These are phyloP conservation scores for Xenosphaeropsis pyriputrescens DNA, from an alignment of 2,329 filamentous ascomycete genomes.

Conservation along the genomic window DNA sequence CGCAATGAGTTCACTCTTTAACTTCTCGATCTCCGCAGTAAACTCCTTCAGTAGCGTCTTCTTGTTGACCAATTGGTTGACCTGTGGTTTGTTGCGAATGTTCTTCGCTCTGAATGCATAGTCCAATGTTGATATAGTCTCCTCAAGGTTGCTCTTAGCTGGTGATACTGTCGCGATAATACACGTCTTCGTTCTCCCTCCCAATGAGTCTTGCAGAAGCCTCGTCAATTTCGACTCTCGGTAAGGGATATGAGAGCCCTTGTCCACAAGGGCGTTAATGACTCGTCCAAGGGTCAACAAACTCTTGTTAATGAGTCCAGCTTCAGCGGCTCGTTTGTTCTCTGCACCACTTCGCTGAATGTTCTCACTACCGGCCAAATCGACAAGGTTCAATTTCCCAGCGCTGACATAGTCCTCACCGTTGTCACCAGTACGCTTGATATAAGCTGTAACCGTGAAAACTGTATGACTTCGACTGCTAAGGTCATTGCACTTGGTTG, in stretches of 20 bases:
- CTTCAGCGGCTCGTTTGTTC: constrained; percentile 93
- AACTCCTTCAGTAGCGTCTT: constrained; percentile 86
- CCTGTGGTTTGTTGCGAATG: constrained; percentile 92
- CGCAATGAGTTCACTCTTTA: constrained; percentile 86
- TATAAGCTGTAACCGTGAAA: constrained; percentile 87
- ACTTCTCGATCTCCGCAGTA: constrained; percentile 80
- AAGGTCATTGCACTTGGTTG: constrained; percentile 98
- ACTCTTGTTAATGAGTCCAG: constrained; percentile 96
- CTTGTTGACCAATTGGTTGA: constrained; percentile 85
- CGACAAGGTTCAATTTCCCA: constrained; percentile 91
- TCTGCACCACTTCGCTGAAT: constrained; percentile 94
- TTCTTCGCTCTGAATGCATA: constrained; percentile 98
- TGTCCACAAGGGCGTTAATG: constrained; percentile 93
- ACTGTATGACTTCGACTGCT: constrained; percentile 95
- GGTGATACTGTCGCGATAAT: constrained; percentile 96
- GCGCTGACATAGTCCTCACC: constrained; percentile 83
- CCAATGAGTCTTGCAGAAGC: constrained; percentile 88
- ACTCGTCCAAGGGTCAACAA: constrained; percentile 87
- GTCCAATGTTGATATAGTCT: constrained; percentile 95
- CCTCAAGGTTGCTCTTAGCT: constrained; percentile 87
- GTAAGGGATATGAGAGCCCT: constrained; percentile 74
- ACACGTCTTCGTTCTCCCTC: constrained; percentile 91
- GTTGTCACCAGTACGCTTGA: constrained; percentile 66
- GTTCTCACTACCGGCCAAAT: constrained; percentile 94
- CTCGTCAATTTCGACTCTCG: constrained; percentile 93